Base-by-base conservation (phyloP, 2,329 filamentous ascomycete species). In the Penicillium griseofulvum region DNA sequence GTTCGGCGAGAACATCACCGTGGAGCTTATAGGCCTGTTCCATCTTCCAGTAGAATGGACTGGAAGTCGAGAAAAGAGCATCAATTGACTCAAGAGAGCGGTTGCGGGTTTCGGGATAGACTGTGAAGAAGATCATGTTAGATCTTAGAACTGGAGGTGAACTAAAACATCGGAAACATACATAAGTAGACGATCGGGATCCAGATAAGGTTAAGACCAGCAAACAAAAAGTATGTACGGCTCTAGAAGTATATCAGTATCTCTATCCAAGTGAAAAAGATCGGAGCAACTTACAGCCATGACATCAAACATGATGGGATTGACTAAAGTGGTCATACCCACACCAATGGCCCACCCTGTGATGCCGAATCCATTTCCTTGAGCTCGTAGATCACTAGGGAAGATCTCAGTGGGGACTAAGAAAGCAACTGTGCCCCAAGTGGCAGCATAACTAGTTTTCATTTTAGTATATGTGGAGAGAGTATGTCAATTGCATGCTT, bases 311-410 rank as follows among this genome's bases (percentile, higher is more conserved):
- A 83, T 80, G 65, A 83, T 79, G 71, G 68, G 69, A 42, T 71
- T 83, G 57, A 83, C 76, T 44, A 83, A 71, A 2, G 75, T 75
- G 1, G 81, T 83, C 77, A 80, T 78, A 34, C 81, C 81, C 9
- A 81, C 78, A 36, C 81, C 83, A 54, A 83, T 76, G 17, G 83
- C 81, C 82, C 83, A 85, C 1, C 82, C 81, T 2, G 80, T 80
- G 55, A 85, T 83, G 17, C 79, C 80, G 59, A 85, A 83, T 8
- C 80, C 81, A 63, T 84, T 82, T 8, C 82, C 83, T 64, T 84
- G 80, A n/a, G 82, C 81, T 22, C 83, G 76, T 49, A 84, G 76
- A 41, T 81, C 79, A 16, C 76, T 80, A 1, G 82, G 78, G 69
- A 81, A 85, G 54, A 85, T 83, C 65, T 85, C 82, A 0, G 81